Evolutionary conservation across 176 grass and related monocot genomes (phyloP).

Genomic region (Avena sativa): DNA sequence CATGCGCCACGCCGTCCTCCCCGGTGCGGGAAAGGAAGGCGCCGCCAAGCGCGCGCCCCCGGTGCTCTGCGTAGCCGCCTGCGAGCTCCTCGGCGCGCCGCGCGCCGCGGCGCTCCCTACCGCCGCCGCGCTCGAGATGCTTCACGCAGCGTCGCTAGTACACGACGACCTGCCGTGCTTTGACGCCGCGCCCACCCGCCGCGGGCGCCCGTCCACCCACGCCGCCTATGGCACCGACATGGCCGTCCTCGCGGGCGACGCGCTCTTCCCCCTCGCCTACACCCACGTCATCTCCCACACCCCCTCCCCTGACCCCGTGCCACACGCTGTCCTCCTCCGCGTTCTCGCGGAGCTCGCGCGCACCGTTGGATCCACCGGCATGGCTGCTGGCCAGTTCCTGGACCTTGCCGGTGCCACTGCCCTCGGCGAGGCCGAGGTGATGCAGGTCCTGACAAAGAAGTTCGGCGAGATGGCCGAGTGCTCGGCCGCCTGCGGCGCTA

Average conservation of each 20-base stretch:
- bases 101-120: conserved; percentile 69
- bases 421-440: conserved; percentile 73
- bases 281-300: conserved; percentile 71
- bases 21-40: conserved; percentile 64
- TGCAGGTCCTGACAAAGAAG: conserved; percentile 86
- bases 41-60: conserved; percentile 77
- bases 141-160: conserved; percentile 85
- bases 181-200: conserved; percentile 77
- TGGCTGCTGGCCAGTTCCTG: conserved; percentile 85
- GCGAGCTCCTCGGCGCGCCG: conserved; percentile 77
- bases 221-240: conserved; percentile 71
- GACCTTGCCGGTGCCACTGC: conserved; percentile 70
- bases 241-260: conserved; percentile 79
- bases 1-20: conserved; percentile 84
- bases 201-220: conserved; percentile 81
- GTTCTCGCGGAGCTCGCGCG: conserved; percentile 85
- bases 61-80: conserved; percentile 84
- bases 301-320: conserved; percentile 55
- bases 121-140: conserved; percentile 88
- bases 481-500: conserved; percentile 85
- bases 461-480: conserved; percentile 96
- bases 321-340: conserved; percentile 59
- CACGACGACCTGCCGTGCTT: conserved; percentile 95
- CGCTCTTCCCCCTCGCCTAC: conserved; percentile 84
- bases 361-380: conserved; percentile 85